phyloP scores from a whole-genome alignment of 1,284 basidiomycete species.

The Phlebopus sp. region DNA sequence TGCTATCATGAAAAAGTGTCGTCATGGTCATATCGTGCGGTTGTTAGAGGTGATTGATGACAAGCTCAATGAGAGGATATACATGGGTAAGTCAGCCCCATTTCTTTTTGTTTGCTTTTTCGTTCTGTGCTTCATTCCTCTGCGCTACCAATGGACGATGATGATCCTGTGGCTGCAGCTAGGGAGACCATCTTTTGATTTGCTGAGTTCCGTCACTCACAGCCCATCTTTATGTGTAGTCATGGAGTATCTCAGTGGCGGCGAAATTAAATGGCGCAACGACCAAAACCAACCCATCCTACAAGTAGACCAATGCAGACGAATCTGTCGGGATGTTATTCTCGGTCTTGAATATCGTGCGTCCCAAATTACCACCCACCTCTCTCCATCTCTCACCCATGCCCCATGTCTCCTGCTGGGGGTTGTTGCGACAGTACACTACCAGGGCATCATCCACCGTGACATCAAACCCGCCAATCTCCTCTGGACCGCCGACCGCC shows the following conservation, averaged over 20 bases:
- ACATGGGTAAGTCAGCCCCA: slow-evolving; percentile 77
- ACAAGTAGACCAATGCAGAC: slow-evolving; percentile 78
- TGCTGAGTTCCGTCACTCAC: slow-evolving; percentile 17
- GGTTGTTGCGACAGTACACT: slow-evolving; percentile 68
- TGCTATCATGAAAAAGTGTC: slow-evolving; percentile 96
- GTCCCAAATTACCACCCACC: slow-evolving; percentile 32
- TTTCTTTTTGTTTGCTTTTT: slow-evolving; percentile 20
- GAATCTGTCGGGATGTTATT: slow-evolving; percentile 89
- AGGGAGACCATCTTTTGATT: slow-evolving; percentile 22
- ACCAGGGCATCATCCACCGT: slow-evolving; percentile 97
- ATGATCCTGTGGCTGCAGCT: slow-evolving; percentile 32
- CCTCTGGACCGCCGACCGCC: slow-evolving; percentile 80
- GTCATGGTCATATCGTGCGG: slow-evolving; percentile 89
- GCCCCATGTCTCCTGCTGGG: no score
- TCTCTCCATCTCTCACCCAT: slow-evolving; percentile 7
- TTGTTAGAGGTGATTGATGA: slow-evolving; percentile 97
- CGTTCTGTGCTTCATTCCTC: no score
- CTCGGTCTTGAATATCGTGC: slow-evolving; percentile 90
- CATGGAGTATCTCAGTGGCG: slow-evolving; percentile 94
- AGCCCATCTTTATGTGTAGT: slow-evolving; percentile 46
- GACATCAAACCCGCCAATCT: slow-evolving; percentile 99
- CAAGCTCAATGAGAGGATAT: slow-evolving; percentile 84
- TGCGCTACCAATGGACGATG: no score
- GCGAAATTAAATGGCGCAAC: slow-evolving; percentile 89
- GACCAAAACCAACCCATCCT: slow-evolving; percentile 67